Percentiles rank a stretch among this genome's conserved stretches.
These are phyloP conservation scores for Syzygium grande DNA, from an alignment of 345 rosid genomes.

Conservation along the genomic window DNA sequence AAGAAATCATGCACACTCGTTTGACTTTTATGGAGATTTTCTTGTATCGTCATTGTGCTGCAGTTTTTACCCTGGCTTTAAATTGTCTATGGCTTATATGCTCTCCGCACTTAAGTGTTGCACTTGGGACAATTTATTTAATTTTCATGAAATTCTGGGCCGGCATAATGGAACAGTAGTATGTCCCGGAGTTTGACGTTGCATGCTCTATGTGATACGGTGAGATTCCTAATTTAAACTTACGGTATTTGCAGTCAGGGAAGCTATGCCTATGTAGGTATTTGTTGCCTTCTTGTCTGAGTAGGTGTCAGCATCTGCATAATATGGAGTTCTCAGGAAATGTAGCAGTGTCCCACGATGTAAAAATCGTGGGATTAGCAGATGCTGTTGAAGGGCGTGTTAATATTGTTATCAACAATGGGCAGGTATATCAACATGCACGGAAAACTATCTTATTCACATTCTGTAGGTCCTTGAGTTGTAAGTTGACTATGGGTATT, in stretches of 20 bases:
- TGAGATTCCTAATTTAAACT: background rate
- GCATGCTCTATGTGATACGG: background rate
- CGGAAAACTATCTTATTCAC: background rate
- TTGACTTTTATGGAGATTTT: background rate
- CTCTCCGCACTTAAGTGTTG: background rate
- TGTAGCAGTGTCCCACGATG: constrained; percentile 36
- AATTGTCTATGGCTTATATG: background rate
- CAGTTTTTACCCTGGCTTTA: background rate
- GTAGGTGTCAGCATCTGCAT: constrained; percentile 27
- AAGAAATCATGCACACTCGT: background rate
- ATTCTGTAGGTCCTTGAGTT: background rate
- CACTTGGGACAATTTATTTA: background rate
- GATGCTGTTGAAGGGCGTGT: constrained; percentile 82
- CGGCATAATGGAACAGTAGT: background rate
- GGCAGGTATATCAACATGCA: constrained; percentile 44
- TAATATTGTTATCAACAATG: constrained; percentile 61
- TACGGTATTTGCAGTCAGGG: constrained; percentile 59
- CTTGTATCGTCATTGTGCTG: background rate
- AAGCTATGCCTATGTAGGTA: constrained; percentile 83
- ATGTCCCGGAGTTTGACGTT: background rate
- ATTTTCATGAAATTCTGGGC: background rate
- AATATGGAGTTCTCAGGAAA: constrained; percentile 42
- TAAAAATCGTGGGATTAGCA: constrained; percentile 66
- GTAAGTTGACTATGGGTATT: background rate
- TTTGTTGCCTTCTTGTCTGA: constrained; percentile 56